Percentiles rank a stretch among this genome's conserved stretches.
These are phyloP conservation scores for Nitzschia putrida DNA, from an alignment of 108 stramenopile species.

Conservation along the genomic window DNA sequence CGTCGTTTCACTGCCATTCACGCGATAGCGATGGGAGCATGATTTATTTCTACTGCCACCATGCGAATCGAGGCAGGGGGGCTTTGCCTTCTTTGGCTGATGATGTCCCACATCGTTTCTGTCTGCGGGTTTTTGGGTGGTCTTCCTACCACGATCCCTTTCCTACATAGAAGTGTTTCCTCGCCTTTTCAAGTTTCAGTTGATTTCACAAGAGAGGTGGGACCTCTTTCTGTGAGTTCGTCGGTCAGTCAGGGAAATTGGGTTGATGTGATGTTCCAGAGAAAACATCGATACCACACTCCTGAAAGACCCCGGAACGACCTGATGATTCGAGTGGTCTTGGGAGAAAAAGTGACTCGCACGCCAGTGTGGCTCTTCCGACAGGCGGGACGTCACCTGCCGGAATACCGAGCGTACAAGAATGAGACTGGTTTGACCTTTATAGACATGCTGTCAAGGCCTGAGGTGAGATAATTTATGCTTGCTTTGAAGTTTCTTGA, in stretches of 20 bases:
- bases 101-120: no score
- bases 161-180: no score
- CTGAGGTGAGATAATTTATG: slow-evolving; percentile 48
- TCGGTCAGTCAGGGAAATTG: no score
- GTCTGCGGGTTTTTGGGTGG: no score
- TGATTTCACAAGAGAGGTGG: background rate
- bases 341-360: slow-evolving; percentile 69
- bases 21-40: no score
- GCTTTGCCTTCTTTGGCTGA: no score
- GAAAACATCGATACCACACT: slow-evolving; percentile 13
- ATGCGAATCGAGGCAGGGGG: no score
- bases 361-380: slow-evolving; percentile 95
- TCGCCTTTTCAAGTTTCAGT: no score
- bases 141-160: no score
- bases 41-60: no score
- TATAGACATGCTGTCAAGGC: slow-evolving; percentile 84
- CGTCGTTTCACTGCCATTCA: no score
- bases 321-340: slow-evolving; percentile 82
- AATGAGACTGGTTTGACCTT: slow-evolving; percentile 80
- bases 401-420: slow-evolving; percentile 91
- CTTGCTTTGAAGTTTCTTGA: background rate
- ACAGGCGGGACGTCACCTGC: slow-evolving; percentile 93
- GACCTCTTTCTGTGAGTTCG: background rate
- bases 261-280: background rate
- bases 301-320: slow-evolving; percentile 65